phyloP scores from a whole-genome alignment of 1,284 basidiomycete genomes.

The Mycena sp. region DNA sequence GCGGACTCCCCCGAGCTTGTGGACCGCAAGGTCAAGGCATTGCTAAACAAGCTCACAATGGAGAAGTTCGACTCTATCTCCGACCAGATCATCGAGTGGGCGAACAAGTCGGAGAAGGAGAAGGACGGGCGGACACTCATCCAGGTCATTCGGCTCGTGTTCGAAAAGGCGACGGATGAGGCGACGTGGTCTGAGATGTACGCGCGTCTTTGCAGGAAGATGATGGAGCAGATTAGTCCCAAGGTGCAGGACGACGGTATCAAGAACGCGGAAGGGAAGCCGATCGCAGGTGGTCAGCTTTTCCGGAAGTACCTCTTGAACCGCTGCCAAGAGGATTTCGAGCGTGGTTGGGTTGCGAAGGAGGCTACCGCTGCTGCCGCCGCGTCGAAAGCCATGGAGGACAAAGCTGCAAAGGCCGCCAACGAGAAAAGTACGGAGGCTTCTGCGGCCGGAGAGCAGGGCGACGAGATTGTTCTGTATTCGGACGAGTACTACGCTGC shows the following conservation, averaged over 20 bases:
- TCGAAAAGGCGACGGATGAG: conserved; percentile 97
- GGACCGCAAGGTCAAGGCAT: conserved; percentile 92
- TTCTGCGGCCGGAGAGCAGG: conserved; percentile 45
- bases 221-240: conserved; percentile 90
- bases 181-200: conserved; percentile 98
- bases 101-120: conserved; percentile 93
- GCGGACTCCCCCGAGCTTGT: conserved; percentile 85
- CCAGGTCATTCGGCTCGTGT: conserved; percentile 95
- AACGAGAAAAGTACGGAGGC: conserved; percentile 62
- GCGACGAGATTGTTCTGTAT: conserved; percentile 75
- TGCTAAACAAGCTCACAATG: conserved; percentile 97
- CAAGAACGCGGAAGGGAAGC: conserved; percentile 81
- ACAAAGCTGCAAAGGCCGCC: conserved; percentile 70
- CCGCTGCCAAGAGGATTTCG: conserved; percentile 95
- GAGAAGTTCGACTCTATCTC: conserved; percentile 97
- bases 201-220: conserved; percentile 92
- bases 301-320: conserved; percentile 96
- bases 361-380: conserved; percentile 72
- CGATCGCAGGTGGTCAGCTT: conserved; percentile 90
- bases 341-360: conserved; percentile 87
- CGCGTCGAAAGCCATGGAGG: conserved; percentile 66
- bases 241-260: conserved; percentile 91
- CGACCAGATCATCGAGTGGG: conserved; percentile 92
- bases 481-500: conserved; percentile 98
- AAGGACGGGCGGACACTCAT: conserved; percentile 94